phyloP scores from a whole-genome alignment of 2,329 filamentous ascomycete genomes.

The Lojkania enalia region DNA sequence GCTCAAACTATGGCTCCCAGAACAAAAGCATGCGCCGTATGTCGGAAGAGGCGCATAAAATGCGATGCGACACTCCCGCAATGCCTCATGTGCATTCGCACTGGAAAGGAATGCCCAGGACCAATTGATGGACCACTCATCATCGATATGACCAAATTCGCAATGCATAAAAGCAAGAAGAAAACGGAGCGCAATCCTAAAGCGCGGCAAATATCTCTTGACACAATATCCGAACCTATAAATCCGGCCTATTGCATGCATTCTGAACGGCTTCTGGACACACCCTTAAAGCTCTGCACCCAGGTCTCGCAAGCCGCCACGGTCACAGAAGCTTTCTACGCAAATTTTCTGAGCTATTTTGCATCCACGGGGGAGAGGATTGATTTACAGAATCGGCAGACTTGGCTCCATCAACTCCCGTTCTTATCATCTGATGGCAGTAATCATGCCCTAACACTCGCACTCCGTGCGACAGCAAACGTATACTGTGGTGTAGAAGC shows the following conservation, averaged over 20 bases:
- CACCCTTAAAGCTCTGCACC: neutral
- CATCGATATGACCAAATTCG: slow-evolving; percentile 32
- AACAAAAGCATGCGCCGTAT: slow-evolving; percentile 32
- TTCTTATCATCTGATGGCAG: slow-evolving; percentile 25
- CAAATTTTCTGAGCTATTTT: slow-evolving; percentile 31
- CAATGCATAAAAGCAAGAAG: slow-evolving; percentile 19
- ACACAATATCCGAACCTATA: too few relatives aligned
- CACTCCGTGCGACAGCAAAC: slow-evolving; percentile 32
- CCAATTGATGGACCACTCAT: slow-evolving; percentile 31
- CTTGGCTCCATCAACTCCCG: slow-evolving; percentile 36
- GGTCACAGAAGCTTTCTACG: slow-evolving; percentile 32
- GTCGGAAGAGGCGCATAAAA: slow-evolving; percentile 37
- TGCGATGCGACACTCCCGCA: slow-evolving; percentile 36
- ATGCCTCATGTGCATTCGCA: slow-evolving; percentile 35
- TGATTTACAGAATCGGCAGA: slow-evolving; percentile 28
- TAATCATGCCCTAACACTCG: slow-evolving; percentile 27
- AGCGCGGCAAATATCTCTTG: neutral
- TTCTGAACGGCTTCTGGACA: neutral
- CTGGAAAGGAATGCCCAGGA: slow-evolving; percentile 29
- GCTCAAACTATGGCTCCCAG: slow-evolving; percentile 35
- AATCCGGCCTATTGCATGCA: neutral
- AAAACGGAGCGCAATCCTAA: neutral
- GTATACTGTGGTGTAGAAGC: slow-evolving; percentile 32
- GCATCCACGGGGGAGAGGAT: slow-evolving; percentile 27
- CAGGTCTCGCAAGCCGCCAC: slow-evolving; percentile 21